Percentiles rank a stretch among this genome's conserved stretches.
phyloP scores from a whole-genome alignment of 495 filamentous ascomycete genomes.

The Aspergillus coremiiformis region DNA sequence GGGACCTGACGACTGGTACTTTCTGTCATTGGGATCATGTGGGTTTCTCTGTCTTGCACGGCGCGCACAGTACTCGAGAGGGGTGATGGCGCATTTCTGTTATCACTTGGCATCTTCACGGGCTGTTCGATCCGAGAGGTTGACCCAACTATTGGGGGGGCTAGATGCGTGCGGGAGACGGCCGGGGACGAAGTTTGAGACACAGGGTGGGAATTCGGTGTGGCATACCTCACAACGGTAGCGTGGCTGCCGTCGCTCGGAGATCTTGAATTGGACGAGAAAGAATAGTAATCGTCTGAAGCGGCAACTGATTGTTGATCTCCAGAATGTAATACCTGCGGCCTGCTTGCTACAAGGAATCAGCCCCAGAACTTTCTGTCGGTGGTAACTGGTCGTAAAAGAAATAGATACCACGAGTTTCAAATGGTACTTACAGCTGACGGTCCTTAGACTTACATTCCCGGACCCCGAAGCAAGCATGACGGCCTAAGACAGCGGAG shows the following conservation, averaged over 20 bases:
- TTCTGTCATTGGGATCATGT: conserved; percentile 24
- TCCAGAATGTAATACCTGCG: conserved; percentile 45
- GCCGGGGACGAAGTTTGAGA: conserved; percentile 27
- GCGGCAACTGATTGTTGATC: conserved; percentile 57
- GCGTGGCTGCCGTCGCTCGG: conserved; percentile 42
- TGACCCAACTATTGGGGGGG: conserved; percentile 9
- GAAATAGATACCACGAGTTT: not conserved
- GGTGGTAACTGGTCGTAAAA: not conserved
- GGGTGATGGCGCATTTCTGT: conserved; percentile 23
- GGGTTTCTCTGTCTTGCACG: conserved; percentile 25
- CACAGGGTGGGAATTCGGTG: conserved; percentile 37
- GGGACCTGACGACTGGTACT: conserved; percentile 23
- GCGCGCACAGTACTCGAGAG: conserved; percentile 30
- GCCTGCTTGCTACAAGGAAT: conserved; percentile 38
- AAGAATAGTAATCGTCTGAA: conserved; percentile 63
- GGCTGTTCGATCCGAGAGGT: conserved; percentile 16
- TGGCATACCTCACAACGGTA: conserved; percentile 45
- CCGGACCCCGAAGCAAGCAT: conserved; percentile 29
- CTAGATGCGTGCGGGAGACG: conserved; percentile 23
- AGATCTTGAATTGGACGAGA: conserved; percentile 40
- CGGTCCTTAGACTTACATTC: conserved; percentile 28
- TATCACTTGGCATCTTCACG: conserved; percentile 8
- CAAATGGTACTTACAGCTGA: conserved; percentile 27
- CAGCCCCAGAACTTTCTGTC: conserved; percentile 7
- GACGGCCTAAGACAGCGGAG: conserved; percentile 20